Evolutionary conservation across 768 basidiomycete species (phyloP).

Genomic region (Mrakia gelida): DNA sequence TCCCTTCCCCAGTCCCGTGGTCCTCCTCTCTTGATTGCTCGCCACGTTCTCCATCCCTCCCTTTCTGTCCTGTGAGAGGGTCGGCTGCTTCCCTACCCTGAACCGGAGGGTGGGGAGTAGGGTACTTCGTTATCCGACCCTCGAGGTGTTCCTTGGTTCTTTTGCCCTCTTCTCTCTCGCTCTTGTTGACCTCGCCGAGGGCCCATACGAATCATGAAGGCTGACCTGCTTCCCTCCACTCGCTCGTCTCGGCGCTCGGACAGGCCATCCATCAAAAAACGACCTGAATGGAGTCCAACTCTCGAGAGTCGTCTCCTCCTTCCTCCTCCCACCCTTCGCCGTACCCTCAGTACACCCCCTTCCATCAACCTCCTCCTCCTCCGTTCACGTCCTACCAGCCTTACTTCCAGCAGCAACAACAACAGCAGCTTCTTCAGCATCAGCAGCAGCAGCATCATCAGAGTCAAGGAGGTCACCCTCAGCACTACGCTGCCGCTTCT

Average conservation of each 20-base stretch:
- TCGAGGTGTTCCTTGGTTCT: too few species aligned
- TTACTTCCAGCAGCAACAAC: constrained; percentile 13
- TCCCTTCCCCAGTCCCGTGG: too few species aligned
- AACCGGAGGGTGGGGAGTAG: too few species aligned
- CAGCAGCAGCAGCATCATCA: background rate
- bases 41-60: too few species aligned
- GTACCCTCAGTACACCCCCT: background rate
- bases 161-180: too few species aligned
- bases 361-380: constrained; percentile 3
- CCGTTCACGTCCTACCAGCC: background rate
- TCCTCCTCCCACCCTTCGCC: background rate
- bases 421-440: background rate
- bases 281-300: background rate
- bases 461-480: background rate
- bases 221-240: background rate
- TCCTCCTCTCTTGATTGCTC: too few species aligned
- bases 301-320: background rate
- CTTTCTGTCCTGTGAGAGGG: too few species aligned
- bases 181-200: too few species aligned
- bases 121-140: too few species aligned
- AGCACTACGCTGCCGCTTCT: background rate
- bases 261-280: too few species aligned
- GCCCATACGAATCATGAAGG: too few species aligned
- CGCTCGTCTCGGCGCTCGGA: background rate
- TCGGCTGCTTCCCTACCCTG: too few species aligned